Base-by-base conservation (phyloP, 2,329 filamentous ascomycete species). In the Fusarium cyanostomum region DNA sequence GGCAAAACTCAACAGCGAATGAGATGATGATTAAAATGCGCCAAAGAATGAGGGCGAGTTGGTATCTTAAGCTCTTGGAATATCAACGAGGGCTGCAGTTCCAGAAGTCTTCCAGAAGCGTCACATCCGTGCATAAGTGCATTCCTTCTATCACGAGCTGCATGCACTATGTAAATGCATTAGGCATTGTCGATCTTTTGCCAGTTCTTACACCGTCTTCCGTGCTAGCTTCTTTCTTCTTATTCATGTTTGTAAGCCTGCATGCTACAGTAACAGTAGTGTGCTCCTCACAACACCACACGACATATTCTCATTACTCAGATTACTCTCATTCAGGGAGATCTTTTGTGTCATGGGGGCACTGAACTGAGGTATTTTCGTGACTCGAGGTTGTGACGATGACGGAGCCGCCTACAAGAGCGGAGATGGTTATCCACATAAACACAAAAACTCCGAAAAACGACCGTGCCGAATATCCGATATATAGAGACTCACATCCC, bases 401-500 rank as follows among this genome's bases (percentile, higher is more conserved):
- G 37, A 30, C 39, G 57, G 49, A 51, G 59, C 27, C 15, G 46
- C 8, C 56, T 44, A 43, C 41, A 53, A 45, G 10, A 27, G 2
- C n/a, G 11, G 42, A 12, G 33, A 12, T n/a, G 9, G 21, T 42
- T 42, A 30, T 26, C 62, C 60, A 63, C 60, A 33, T 31, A 21
- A 9, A 31, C 5, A 4, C 30, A 28, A 35, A 62, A 31, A 26
- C 52, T 48, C 62, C 62, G 62, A 65, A 54, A 65, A 65, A 28
- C 56, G 35, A 66, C 62, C 62, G 62, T 65, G 62, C 62, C 62
- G 62, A 37, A 41, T 65, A 62, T 37, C 62, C 62, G 62, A 15
- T 13, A 41, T 50, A 58, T 34, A 35, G 37, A 27, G 28, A 35
- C 33, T 18, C n/a, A 24, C 21, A 33, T 31, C 35, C 37, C 46